Base-by-base conservation (phyloP, 2,329 filamentous ascomycete genomes). In the Exophiala sp. region DNA sequence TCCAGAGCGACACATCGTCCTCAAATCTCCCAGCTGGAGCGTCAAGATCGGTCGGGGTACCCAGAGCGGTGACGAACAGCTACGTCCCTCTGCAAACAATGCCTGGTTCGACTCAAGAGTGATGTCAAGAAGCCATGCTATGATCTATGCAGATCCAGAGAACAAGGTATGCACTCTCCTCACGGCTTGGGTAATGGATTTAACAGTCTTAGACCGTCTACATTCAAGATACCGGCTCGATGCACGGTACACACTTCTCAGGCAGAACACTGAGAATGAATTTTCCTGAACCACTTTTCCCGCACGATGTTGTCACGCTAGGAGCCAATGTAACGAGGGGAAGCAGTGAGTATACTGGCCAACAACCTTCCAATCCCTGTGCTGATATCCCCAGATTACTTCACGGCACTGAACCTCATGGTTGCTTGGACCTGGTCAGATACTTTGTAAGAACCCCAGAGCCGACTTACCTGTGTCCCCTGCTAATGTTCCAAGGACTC, bases 191-290 rank as follows among this genome's bases (percentile, higher is more conserved):
- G 10, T 35, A 9, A 24, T 11, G 24, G 21, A 41, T 20, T 55
- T 68, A 46, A 68, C 33, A 14, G 3, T 10, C 47, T 61, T 65
- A 73, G 71, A 55, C 63, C 43, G 67, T 83, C 42, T 76, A 71
- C 47, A 71, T 86, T 55, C 71, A 68, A 54, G 83, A 86, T 63
- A 70, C 71, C 14, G 75, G 74, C 33, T 85, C 82, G 7, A 83
- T 84, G 75, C 83, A 86, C 65, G 83, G 83, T 29, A 86, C 82
- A 14, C 76, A 68, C 54, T 58, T 85, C 45, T 82, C 84, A 61
- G 72, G 73, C 34, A 62, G 59, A 36, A 73, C 70, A 36, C 64
- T 82, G 21, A 52, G 57, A n/a, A 60, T 54, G 9, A 54, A 68
- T 10, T 52, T 63, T 29, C 61, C 62, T 24, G 64, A 59, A n/a